Percentiles rank a stretch among this genome's conserved stretches.
Evolutionary conservation across 176 grass and related monocot genomes (phyloP).

Genomic region (Rhynchospora breviuscula): DNA sequence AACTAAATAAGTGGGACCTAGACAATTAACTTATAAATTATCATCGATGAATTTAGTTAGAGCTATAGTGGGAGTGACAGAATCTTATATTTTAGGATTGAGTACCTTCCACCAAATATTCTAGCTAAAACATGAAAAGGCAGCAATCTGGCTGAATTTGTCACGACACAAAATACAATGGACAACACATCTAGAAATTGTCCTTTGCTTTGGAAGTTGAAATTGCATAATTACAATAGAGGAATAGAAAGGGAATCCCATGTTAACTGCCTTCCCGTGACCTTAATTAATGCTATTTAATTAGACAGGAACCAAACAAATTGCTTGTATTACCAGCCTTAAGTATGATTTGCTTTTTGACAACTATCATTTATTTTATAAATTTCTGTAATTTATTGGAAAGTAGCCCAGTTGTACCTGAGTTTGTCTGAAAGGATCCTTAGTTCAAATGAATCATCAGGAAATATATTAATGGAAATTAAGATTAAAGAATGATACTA

Average conservation of each 20-base stretch:
- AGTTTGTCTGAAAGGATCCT: not conserved
- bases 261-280: constrained; percentile 26
- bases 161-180: constrained; percentile 9
- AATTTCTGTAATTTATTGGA: not conserved
- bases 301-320: not conserved
- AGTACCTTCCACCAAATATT: constrained; percentile 22
- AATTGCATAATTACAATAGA: not conserved
- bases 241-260: constrained; percentile 31
- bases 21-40: too few species aligned
- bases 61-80: not conserved
- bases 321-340: not conserved
- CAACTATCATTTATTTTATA: not conserved
- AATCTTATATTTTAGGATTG: constrained; percentile 16
- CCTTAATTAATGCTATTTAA: constrained; percentile 4
- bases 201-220: constrained; percentile 24
- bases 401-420: not conserved
- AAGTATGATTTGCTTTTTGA: not conserved
- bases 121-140: constrained; percentile 5
- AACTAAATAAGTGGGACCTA: not conserved
- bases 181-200: constrained; percentile 24
- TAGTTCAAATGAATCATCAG: not conserved
- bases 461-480: not conserved
- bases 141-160: constrained; percentile 21
- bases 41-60: not conserved
- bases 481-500: not conserved